A percentile compares a stretch with the other conserved stretches of the same genome.
Evolutionary conservation across 805 yeast species (phyloP).

Genomic region (Ogataea chonburiensis): DNA sequence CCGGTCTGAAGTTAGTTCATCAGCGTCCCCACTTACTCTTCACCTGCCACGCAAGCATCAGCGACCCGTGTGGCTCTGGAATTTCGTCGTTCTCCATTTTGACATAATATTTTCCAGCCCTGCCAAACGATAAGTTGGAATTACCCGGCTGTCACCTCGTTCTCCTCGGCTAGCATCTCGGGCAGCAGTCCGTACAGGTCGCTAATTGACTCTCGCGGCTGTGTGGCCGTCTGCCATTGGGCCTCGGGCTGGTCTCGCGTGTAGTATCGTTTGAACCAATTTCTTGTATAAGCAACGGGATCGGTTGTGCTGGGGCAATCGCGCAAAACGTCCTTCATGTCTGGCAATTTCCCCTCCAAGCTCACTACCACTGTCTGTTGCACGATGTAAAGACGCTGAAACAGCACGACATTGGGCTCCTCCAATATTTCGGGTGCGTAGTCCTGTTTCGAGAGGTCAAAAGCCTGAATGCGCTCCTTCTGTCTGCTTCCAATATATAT

Average conservation of each 20-base stretch:
- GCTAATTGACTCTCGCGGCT: too few relatives aligned
- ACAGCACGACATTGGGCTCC: constrained; percentile 12
- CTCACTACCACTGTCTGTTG: constrained; percentile 1
- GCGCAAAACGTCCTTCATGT: too few relatives aligned
- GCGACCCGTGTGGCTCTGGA: constrained; percentile 48
- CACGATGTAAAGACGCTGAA: constrained; percentile 20
- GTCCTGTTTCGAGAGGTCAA: constrained; percentile 17
- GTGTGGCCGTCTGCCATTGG: too few relatives aligned
- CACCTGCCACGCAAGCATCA: constrained; percentile 74
- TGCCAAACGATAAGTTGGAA: neutral
- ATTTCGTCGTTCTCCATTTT: constrained; percentile 12
- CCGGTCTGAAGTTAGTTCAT: constrained; percentile 33
- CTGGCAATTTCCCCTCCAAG: neutral
- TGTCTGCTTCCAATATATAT: constrained; percentile 18
- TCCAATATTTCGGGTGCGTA: constrained; percentile 5
- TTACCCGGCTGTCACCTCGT: constrained; percentile 8
- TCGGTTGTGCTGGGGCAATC: too few relatives aligned
- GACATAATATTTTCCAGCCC: constrained; percentile 2
- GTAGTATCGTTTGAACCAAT: too few relatives aligned
- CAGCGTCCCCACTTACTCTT: constrained; percentile 38
- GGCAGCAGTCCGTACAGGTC: neutral
- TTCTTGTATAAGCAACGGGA: too few relatives aligned
- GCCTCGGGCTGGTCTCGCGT: too few relatives aligned
- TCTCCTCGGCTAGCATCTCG: neutral
- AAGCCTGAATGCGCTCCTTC: constrained; percentile 3